phyloP scores from a whole-genome alignment of 768 basidiomycete species.

The Chalciporus sphaerocephalus region DNA sequence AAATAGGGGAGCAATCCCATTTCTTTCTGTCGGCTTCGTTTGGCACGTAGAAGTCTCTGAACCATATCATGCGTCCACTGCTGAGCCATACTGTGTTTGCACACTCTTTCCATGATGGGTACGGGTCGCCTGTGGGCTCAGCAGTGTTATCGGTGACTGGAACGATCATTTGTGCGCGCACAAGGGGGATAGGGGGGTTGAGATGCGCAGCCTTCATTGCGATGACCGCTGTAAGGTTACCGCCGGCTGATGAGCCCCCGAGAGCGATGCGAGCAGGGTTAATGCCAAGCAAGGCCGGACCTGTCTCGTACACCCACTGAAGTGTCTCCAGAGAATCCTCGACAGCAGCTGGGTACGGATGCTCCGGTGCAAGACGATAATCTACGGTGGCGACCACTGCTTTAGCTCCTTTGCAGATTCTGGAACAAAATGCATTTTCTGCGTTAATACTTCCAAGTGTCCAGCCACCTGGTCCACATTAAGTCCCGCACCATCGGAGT shows the following conservation, averaged over 20 bases:
- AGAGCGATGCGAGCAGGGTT: slow-evolving; percentile 55
- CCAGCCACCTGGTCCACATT: slow-evolving; percentile 57
- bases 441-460: slow-evolving; percentile 62
- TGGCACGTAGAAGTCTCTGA: slow-evolving; percentile 64
- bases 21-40: slow-evolving; percentile 54
- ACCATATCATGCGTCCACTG: slow-evolving; percentile 69
- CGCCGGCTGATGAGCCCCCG: slow-evolving; percentile 73
- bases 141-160: slow-evolving; percentile 77
- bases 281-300: slow-evolving; percentile 42
- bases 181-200: slow-evolving; percentile 47
- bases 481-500: background rate
- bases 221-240: slow-evolving; percentile 65
- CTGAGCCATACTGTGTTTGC: slow-evolving; percentile 57
- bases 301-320: slow-evolving; percentile 36
- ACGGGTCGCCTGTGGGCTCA: slow-evolving; percentile 32
- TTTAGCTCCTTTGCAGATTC: slow-evolving; percentile 28
- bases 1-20: slow-evolving; percentile 70
- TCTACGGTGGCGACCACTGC: slow-evolving; percentile 34
- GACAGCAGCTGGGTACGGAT: slow-evolving; percentile 32
- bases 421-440: slow-evolving; percentile 53
- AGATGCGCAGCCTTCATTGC: slow-evolving; percentile 57
- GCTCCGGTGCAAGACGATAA: slow-evolving; percentile 34
- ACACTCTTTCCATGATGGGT: slow-evolving; percentile 57
- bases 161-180: slow-evolving; percentile 65
- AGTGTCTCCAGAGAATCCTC: slow-evolving; percentile 36